Evolutionary conservation across 768 basidiomycete species (phyloP), one percentile per base, ranked within the genome.

Genomic region (Baorangia bicolor): DNA sequence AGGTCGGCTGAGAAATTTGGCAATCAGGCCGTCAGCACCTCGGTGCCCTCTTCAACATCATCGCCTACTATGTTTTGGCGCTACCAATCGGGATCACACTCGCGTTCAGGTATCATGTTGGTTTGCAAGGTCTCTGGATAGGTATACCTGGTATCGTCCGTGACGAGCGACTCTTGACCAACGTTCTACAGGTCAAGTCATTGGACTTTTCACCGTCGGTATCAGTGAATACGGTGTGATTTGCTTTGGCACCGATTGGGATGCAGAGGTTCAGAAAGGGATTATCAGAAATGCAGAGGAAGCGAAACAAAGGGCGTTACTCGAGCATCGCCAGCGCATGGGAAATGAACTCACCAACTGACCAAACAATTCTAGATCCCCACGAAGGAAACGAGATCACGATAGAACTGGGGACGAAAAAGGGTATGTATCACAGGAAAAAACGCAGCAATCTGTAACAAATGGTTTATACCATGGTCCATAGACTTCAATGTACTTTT

Each of bases 201-300:
- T 89, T 23, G 89, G 84, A 0, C 73, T 92, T 6, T 87, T 88
- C 63, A 76, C 82, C 3, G 86, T 90, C n/a, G 88, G 86, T 1
- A 58, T 86, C 14, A 78, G 83, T 21, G 88, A 89, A 69, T 88
- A 88, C 53, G 69, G 64, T 6, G 83, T 83, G 10, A 83, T 90
- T 8, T 81, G 80, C 73, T 68, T 78, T 18, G 76, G 76, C 1
- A 82, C 80, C 13, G 62, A 80, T 51, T 82, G 80, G 80, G 74
- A 80, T 25, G 64, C 69, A 27, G 80, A 81, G 56, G 63, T 82
- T 16, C 61, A 61, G 51, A 75, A 71, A 49, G 78, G 79, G 0
- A 66, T 77, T 2, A 56, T 60, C 34, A 66, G 78, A 31, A 77
- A 77, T 53, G 62, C 57, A 21, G 66, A 67, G 11, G 72, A 72